phyloP scores from a whole-genome alignment of 2,329 filamentous ascomycete genomes.

The Cladosporium sp. region DNA sequence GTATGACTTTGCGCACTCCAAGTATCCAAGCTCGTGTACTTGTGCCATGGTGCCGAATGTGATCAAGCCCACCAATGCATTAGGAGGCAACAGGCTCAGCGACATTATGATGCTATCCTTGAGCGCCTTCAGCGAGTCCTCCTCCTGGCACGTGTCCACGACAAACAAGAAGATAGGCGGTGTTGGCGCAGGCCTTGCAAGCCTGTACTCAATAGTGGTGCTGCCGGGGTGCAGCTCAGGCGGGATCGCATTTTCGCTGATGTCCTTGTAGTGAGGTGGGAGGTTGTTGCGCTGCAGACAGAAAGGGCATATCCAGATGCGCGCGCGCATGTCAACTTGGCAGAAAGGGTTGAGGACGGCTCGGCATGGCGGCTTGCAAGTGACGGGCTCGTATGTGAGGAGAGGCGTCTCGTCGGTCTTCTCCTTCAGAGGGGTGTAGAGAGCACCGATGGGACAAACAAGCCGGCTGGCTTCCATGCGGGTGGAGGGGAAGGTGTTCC shows the following conservation, averaged over 20 bases:
- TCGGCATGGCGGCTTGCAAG: constrained; percentile 92
- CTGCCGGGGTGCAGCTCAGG: constrained; percentile 77
- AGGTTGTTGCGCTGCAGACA: constrained; percentile 79
- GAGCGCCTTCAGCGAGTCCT: constrained; percentile 75
- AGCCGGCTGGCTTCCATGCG: constrained; percentile 65
- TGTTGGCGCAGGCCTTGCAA: constrained; percentile 76
- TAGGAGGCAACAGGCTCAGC: constrained; percentile 73
- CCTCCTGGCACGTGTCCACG: constrained; percentile 83
- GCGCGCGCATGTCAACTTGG: constrained; percentile 77
- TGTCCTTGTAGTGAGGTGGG: constrained; percentile 85
- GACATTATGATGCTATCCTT: constrained; percentile 87
- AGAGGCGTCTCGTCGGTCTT: constrained; percentile 76
- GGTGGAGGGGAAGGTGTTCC: constrained; percentile 98
- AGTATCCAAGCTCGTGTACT: constrained; percentile 97
- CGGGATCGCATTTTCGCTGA: constrained; percentile 75
- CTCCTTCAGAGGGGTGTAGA: constrained; percentile 95
- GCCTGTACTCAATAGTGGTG: constrained; percentile 85
- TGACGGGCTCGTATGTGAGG: constrained; percentile 92
- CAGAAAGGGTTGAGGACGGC: constrained; percentile 96
- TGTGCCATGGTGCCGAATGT: constrained; percentile 94
- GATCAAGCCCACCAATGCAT: constrained; percentile 76
- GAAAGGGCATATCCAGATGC: constrained; percentile 86
- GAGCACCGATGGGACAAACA: constrained; percentile 81
- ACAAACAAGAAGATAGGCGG: constrained; percentile 84
- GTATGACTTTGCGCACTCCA: constrained; percentile 96